A percentile compares a stretch with the other conserved stretches of the same genome.
phyloP scores from a whole-genome alignment of 108 stramenopile genomes.

The Cyclotella baltica region DNA sequence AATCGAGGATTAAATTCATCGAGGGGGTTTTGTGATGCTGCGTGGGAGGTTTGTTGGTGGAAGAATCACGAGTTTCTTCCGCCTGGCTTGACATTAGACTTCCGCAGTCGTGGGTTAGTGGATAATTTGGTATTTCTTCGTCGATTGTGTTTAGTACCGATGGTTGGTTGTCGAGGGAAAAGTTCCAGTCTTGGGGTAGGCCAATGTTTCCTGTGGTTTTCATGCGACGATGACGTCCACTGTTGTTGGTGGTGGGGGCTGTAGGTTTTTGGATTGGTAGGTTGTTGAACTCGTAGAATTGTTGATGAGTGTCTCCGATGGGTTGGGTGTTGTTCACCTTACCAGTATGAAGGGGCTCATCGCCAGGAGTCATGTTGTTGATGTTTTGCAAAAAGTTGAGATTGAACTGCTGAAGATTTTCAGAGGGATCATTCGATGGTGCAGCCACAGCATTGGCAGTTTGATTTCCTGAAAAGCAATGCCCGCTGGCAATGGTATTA shows the following conservation, averaged over 20 bases:
- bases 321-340: background rate
- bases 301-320: background rate
- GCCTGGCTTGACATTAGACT: background rate
- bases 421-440: background rate
- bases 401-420: background rate
- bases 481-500: constrained; percentile 1
- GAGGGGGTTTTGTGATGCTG: background rate
- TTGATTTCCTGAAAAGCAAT: background rate
- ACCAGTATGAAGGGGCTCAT: background rate
- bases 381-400: background rate
- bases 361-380: background rate
- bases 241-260: background rate
- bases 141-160: background rate
- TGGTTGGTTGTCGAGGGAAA: background rate
- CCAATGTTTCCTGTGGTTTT: constrained; percentile 1
- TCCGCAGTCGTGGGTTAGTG: background rate
- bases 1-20: background rate
- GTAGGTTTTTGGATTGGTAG: background rate
- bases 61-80: background rate
- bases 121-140: constrained; percentile 8
- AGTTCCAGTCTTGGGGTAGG: constrained; percentile 1
- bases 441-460: background rate
- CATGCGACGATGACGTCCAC: constrained; percentile 12
- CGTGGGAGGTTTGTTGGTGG: background rate
- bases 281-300: background rate